phyloP scores from a whole-genome alignment of 1,284 basidiomycete genomes.

The Ceratobasidium sp. region DNA sequence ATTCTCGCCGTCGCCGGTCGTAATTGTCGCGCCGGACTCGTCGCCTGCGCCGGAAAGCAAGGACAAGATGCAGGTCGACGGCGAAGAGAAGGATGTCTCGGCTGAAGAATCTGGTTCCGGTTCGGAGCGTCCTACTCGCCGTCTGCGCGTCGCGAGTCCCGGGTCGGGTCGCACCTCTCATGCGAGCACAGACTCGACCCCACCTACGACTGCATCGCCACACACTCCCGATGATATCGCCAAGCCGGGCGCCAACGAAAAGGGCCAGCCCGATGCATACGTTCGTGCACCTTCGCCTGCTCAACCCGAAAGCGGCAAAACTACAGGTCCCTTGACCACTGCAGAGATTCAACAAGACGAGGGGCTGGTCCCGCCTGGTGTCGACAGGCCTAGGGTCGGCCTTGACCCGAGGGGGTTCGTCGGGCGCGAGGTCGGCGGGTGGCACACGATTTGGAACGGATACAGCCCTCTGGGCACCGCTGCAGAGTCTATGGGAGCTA shows the following conservation, averaged over 20 bases:
- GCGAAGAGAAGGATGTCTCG: neutral
- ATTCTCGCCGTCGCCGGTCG: slow-evolving; percentile 11
- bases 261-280: neutral
- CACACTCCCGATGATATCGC: slow-evolving; percentile 7
- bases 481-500: slow-evolving; percentile 19
- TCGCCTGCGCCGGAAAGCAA: neutral
- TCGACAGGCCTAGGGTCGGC: slow-evolving; percentile 26
- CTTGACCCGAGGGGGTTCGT: slow-evolving; percentile 23
- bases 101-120: neutral
- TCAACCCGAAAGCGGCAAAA: neutral
- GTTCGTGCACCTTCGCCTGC: neutral
- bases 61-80: slow-evolving; percentile 17
- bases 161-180: neutral
- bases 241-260: neutral
- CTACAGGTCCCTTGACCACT: neutral
- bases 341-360: slow-evolving; percentile 22
- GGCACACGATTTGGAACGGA: slow-evolving; percentile 25
- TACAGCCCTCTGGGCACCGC: neutral
- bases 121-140: slow-evolving; percentile 17
- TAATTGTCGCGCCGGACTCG: neutral
- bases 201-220: slow-evolving; percentile 17
- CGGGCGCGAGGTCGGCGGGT: slow-evolving; percentile 28
- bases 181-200: slow-evolving; percentile 1
- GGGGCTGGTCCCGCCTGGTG: slow-evolving; percentile 28
- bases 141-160: slow-evolving; percentile 22